Conservation (phyloP, 2,329 filamentous ascomycete genomes). For the Fusarium camptoceras region DNA sequence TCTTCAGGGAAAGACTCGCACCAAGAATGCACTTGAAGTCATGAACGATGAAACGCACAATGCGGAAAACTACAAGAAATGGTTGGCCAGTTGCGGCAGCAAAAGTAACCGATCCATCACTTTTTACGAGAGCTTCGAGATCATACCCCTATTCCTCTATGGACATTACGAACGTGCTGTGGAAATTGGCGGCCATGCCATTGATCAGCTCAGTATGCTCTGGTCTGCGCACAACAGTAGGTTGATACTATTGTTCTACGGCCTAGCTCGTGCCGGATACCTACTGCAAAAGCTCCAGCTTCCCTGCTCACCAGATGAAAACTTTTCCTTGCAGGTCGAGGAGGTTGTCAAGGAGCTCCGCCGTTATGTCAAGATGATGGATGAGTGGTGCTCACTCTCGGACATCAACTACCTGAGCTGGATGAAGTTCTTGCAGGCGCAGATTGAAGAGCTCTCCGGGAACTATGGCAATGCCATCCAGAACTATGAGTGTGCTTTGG, state of each 20-base stretch:
- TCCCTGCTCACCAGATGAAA: conserved; percentile 57
- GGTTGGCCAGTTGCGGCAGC: conserved; percentile 62
- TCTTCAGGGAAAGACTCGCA: conserved; percentile 78
- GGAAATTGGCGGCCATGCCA: conserved; percentile 64
- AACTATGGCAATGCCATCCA: conserved; percentile 69
- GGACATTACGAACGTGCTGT: conserved; percentile 71
- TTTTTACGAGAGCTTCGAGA: conserved; percentile 76
- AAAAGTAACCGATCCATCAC: conserved; percentile 74
- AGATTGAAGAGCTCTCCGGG: conserved; percentile 71
- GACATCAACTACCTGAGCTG: conserved; percentile 79
- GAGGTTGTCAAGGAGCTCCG: conserved; percentile 66
- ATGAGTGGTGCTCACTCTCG: conserved; percentile 72
- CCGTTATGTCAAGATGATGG: conserved; percentile 69
- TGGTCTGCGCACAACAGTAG: conserved; percentile 72
- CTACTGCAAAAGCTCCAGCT: conserved; percentile 63
- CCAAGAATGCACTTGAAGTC: conserved; percentile 63
- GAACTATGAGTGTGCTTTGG: conserved; percentile 76
- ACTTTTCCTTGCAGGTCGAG: conserved; percentile 57
- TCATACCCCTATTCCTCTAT: conserved; percentile 71
- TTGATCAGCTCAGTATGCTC: conserved; percentile 61
- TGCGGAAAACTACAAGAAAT: conserved; percentile 68
- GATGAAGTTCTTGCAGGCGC: conserved; percentile 75
- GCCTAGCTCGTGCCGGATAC: conserved; percentile 65
- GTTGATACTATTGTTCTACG: conserved; percentile 69
- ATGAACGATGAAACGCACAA: conserved; percentile 77